Evolutionary conservation across 768 basidiomycete species (phyloP), one percentile per base, ranked within the genome.

Genomic region (Mycena pura): DNA sequence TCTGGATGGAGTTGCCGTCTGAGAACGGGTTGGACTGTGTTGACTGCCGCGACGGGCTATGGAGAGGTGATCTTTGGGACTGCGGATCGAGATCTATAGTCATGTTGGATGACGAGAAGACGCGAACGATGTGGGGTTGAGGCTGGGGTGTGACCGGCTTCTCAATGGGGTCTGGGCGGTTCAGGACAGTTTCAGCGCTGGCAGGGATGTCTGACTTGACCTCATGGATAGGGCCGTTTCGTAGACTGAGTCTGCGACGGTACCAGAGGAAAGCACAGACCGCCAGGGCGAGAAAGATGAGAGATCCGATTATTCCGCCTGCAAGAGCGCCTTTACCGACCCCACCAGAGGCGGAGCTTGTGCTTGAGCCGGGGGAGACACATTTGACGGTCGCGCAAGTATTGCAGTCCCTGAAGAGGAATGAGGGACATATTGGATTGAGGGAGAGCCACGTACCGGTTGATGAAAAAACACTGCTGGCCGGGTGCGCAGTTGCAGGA

Each of bases 141-240:
- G 71, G 70, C 61, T 83, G 77, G 5, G 72, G 63, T 7, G 74
- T 68, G 7, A 69, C 59, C 7, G 80, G 72, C 70, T 91, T 91
- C 77, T 91, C 90, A 51, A 76, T 87, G 28, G 92, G 92, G 73
- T 93, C 90, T n/a, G 91, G 90, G 39, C 92, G 81, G 72, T 87
- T 90, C 60, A 93, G 87, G 31, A 93, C 92, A 10, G 86, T 85
- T 66, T 84, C 88, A 19, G 92, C 91, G 21, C 89, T 77, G 2
- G 90, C 92, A 34, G 91, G 91, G 19, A 85, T 74, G 68, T 93
- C 91, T 49, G 76, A 72, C 65, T 83, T 83, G 55, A 76, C 68
- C 58, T 86, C 84, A 29, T 66, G 70, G 15, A 59, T 69, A 22
- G 70, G 54, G 17, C 74, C 72, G 41, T 73, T 77, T 62, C 78